Percentiles rank a stretch among this genome's conserved stretches.
These are phyloP conservation scores for Globisporangium apiculatum DNA, from an alignment of 352 stramenopile species.

Conservation along the genomic window DNA sequence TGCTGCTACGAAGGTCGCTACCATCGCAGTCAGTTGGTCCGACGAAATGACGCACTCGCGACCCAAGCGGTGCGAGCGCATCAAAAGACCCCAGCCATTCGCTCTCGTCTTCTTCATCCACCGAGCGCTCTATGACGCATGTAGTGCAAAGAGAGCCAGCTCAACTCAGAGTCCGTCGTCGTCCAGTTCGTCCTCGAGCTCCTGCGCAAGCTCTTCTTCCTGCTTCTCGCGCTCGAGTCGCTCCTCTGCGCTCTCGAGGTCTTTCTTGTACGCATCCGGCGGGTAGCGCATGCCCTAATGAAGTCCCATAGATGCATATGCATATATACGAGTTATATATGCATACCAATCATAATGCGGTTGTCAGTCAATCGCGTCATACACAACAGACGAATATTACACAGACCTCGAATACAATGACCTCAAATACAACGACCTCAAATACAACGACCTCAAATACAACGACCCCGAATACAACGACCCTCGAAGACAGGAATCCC, in stretches of 20 bases:
- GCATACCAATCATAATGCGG: background rate
- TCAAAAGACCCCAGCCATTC: no score
- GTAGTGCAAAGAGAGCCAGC: no score
- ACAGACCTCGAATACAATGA: background rate
- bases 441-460: background rate
- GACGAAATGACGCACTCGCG: no score
- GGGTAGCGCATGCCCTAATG: slow-evolving; percentile 93
- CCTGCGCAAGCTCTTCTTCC: slow-evolving; percentile 93
- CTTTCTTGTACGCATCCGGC: slow-evolving; percentile 96
- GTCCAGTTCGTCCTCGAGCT: slow-evolving; percentile 95
- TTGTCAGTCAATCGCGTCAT: background rate
- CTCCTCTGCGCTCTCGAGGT: slow-evolving; percentile 90
- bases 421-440: background rate
- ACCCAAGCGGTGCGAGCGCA: no score
- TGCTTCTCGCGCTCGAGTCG: slow-evolving; percentile 90
- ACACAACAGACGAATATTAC: background rate
- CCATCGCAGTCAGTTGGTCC: no score
- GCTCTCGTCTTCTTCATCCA: no score
- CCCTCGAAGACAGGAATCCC: background rate
- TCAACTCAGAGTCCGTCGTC: slow-evolving; percentile 76
- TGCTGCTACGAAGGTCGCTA: no score
- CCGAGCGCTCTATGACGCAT: no score
- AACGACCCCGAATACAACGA: background rate
- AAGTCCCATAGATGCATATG: background rate
- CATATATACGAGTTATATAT: slow-evolving; percentile 1